phyloP scores from a whole-genome alignment of 2,329 filamentous ascomycete genomes.

The Curvularia hawaiiensis region DNA sequence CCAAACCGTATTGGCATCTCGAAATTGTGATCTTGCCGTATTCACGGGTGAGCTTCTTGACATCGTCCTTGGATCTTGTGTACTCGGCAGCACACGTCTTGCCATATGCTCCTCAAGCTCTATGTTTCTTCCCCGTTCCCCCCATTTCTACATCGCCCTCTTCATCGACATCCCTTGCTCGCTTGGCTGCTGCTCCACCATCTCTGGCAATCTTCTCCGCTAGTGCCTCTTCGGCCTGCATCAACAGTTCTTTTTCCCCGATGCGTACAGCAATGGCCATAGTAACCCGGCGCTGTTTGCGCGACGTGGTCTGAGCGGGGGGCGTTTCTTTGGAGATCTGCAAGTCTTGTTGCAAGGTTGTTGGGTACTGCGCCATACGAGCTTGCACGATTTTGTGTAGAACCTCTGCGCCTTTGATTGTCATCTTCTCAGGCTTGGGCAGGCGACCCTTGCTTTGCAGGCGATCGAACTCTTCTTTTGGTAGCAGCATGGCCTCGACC shows the following conservation, averaged over 20 bases:
- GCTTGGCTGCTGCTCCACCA: constrained; percentile 26
- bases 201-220: constrained; percentile 39
- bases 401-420: constrained; percentile 46
- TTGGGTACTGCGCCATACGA: constrained; percentile 57
- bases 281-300: constrained; percentile 38
- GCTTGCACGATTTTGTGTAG: constrained; percentile 48
- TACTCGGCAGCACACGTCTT: not conserved
- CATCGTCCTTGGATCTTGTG: not conserved
- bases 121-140: constrained; percentile 34
- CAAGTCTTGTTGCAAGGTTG: constrained; percentile 60
- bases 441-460: constrained; percentile 50
- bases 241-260: constrained; percentile 73
- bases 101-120: constrained; percentile 20
- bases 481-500: constrained; percentile 52
- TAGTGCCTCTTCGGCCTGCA: constrained; percentile 54
- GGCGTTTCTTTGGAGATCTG: constrained; percentile 51
- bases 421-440: constrained; percentile 51
- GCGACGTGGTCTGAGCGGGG: constrained; percentile 3
- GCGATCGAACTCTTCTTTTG: constrained; percentile 48
- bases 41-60: not conserved
- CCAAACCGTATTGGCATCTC: constrained; percentile 1
- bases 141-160: constrained; percentile 37
- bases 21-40: not conserved
- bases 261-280: constrained; percentile 72
- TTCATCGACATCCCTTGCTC: constrained; percentile 32